phyloP scores from a whole-genome alignment of 73 alveolate genomes.

The Paramecium biaurelia region DNA sequence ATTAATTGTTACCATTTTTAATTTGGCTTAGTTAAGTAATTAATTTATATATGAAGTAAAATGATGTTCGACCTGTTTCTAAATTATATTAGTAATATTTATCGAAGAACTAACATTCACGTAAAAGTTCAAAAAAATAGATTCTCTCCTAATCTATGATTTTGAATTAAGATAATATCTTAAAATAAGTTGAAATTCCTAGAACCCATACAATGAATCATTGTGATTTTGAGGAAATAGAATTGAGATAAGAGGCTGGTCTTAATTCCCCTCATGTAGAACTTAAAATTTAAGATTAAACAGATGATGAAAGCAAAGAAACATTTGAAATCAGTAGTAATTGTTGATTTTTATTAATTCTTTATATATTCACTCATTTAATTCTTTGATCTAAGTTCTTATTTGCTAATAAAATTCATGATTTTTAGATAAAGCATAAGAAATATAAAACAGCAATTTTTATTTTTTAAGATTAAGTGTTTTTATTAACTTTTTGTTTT shows the following conservation, averaged over 20 bases:
- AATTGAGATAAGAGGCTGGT: neutral
- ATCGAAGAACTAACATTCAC: neutral
- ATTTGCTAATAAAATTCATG: neutral
- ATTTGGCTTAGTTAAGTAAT: constrained; percentile 53
- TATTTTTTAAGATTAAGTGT: neutral
- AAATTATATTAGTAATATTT: neutral
- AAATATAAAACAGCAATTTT: neutral
- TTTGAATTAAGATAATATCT: neutral
- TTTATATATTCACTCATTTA: neutral
- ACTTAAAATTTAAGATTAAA: neutral
- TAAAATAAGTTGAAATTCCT: neutral
- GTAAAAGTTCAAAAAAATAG: neutral
- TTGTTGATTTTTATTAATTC: neutral
- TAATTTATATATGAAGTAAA: neutral
- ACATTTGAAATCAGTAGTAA: constrained; percentile 34
- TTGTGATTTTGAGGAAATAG: neutral
- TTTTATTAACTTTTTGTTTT: neutral
- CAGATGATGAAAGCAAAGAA: constrained; percentile 48
- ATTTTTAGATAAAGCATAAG: neutral
- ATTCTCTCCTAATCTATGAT: neutral
- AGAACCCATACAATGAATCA: constrained; percentile 31
- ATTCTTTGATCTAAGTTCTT: neutral
- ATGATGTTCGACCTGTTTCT: constrained; percentile 34
- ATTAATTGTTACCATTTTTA: constrained; percentile 46
- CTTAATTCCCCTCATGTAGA: constrained; percentile 41